phyloP scores from a whole-genome alignment of 768 basidiomycete genomes.

The Serpula lacrymans region DNA sequence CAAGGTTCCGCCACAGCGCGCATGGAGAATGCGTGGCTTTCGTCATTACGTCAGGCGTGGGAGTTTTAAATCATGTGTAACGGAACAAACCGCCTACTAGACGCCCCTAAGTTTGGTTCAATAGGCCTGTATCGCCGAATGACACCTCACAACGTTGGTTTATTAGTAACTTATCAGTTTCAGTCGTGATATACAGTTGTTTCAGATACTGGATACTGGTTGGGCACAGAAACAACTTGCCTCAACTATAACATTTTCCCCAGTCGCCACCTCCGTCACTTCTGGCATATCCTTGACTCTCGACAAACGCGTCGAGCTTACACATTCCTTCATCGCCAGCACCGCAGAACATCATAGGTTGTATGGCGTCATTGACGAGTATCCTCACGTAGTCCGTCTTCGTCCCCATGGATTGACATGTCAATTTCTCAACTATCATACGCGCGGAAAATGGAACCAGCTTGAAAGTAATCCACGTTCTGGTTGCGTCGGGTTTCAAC shows the following conservation, averaged over 20 bases:
- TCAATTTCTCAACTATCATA: slow-evolving; percentile 68
- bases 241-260: slow-evolving; percentile 45
- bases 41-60: too few species aligned
- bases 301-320: slow-evolving; percentile 56
- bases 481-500: slow-evolving; percentile 8
- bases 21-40: too few species aligned
- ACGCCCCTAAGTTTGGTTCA: too few species aligned
- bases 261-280: slow-evolving; percentile 66
- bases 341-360: slow-evolving; percentile 57
- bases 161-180: too few species aligned
- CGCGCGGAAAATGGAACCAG: slow-evolving; percentile 72
- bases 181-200: too few species aligned
- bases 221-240: too few species aligned
- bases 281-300: slow-evolving; percentile 63
- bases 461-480: slow-evolving; percentile 49
- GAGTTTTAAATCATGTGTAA: too few species aligned
- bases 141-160: too few species aligned
- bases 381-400: slow-evolving; percentile 56
- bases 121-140: too few species aligned
- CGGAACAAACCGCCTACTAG: too few species aligned
- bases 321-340: slow-evolving; percentile 55
- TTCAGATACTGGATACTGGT: too few species aligned
- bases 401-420: slow-evolving; percentile 31
- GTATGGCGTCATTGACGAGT: slow-evolving; percentile 69
- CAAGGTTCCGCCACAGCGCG: too few species aligned